Evolutionary conservation across 805 yeast species (phyloP), one percentile per base, ranked within the genome.

Genomic region (Ogataea parapolymorpha): DNA sequence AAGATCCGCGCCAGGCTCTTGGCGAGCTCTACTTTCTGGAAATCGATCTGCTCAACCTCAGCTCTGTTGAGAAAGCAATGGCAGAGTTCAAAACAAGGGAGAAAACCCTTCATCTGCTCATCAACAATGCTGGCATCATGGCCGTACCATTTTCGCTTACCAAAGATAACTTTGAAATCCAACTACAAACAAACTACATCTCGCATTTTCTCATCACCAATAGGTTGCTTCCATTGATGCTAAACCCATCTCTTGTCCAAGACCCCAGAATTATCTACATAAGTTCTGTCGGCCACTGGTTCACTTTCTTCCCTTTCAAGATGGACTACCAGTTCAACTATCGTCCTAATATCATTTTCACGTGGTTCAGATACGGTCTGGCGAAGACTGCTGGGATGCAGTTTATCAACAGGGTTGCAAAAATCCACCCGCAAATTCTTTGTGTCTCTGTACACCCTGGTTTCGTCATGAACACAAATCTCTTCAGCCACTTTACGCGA

Each of bases 301-400:
- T 81, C 39, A 74, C 74, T 14, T 58, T 71, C 24, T 62, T 58
- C 31, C 74, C 72, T 50, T 75, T 79, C 57, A 64, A 65, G 26
- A 61, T 81, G 53, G 63, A 66, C 39, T 63, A 68, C 39, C 64
- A 67, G 15, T 80, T 80, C 60, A 70, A 82, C 45, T 72, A 71
- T 53, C 56, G 56, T 27, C 95, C 96, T 3, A 76, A 81, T 51
- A 68, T 82, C 31, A 28, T 85, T 1, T 87, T 83, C 61, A 80
- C 91, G 0, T 82, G 89, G 85, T 67, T 85, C 42, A 65, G 95
- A 35, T 87, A 85, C 53, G 88, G 86, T 1, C 63, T 78, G 61
- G 85, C 93, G 11, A 87, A 87, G 55, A 77, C 85, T 1, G 82
- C 85, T 0, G 84, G 85, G 0, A 85, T 86, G 32, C 96, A 87